phyloP scores from a whole-genome alignment of 768 basidiomycete genomes.

The Gymnopilus junonius region DNA sequence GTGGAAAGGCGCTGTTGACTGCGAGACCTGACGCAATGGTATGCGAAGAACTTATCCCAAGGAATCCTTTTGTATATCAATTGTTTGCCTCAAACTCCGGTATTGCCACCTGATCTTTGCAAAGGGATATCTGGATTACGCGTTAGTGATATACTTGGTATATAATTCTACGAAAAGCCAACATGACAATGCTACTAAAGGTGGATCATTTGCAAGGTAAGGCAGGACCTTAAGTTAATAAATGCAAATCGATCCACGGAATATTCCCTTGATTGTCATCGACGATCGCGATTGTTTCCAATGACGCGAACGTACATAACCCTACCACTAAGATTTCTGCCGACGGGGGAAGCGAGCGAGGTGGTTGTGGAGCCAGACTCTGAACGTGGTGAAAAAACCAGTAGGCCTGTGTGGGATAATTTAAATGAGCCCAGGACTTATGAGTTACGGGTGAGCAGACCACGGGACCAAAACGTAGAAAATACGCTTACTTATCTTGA shows the following conservation, averaged over 20 bases:
- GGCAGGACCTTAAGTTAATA: not conserved
- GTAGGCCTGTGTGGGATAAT: conserved; percentile 10
- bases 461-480: conserved; percentile 3
- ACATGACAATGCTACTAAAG: not conserved
- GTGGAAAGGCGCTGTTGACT: too few species aligned
- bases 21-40: not conserved
- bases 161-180: not conserved
- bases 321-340: not conserved
- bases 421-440: conserved; percentile 15
- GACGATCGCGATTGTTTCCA: not conserved
- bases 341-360: not conserved
- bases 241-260: not conserved
- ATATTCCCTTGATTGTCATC: not conserved
- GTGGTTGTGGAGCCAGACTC: conserved; percentile 12
- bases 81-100: not conserved
- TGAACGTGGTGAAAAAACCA: conserved; percentile 12
- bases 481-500: conserved; percentile 12
- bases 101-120: not conserved
- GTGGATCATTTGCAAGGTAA: not conserved
- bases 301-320: not conserved
- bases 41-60: too few species aligned
- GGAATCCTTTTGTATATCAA: not conserved
- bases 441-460: not conserved
- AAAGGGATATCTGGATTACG: too few species aligned
- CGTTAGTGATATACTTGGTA: not conserved